Evolutionary conservation across 352 stramenopile genomes (phyloP).

Genomic region (Phytophthora melonis): DNA sequence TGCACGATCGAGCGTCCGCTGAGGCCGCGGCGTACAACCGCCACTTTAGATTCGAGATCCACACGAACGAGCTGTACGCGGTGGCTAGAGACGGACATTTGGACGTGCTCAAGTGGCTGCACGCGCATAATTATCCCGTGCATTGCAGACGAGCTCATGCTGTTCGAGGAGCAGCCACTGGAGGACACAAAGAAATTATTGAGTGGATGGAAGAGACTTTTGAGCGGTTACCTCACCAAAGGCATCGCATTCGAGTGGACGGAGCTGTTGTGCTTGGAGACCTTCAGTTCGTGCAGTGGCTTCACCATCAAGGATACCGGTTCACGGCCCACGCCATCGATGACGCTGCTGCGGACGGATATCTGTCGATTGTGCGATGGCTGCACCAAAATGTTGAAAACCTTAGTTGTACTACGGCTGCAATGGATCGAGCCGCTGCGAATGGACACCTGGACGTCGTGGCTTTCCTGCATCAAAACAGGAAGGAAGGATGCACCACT

Average conservation of each 20-base stretch:
- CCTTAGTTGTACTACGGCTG: conserved; percentile 26
- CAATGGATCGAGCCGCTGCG: conserved; percentile 46
- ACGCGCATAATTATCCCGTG: conserved; percentile 29
- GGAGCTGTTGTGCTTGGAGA: conserved; percentile 37
- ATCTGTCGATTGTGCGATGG: conserved; percentile 38
- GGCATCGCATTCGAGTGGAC: conserved; percentile 49
- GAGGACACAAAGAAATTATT: conserved; percentile 32
- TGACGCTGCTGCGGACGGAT: conserved; percentile 33
- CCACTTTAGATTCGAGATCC: conserved; percentile 38
- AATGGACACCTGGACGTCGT: conserved; percentile 40
- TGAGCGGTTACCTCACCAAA: conserved; percentile 20
- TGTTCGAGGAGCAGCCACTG: conserved; percentile 37
- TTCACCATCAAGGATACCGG: conserved; percentile 40
- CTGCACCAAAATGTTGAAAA: conserved; percentile 36
- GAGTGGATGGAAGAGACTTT: conserved; percentile 46
- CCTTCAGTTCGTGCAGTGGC: conserved; percentile 46
- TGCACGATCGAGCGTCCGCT: conserved; percentile 36
- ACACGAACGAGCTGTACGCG: conserved; percentile 38
- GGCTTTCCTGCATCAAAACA: conserved; percentile 45
- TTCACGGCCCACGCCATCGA: conserved; percentile 41
- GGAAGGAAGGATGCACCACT: conserved; percentile 52
- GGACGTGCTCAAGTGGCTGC: conserved; percentile 45
- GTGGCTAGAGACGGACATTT: conserved; percentile 40
- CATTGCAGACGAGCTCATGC: conserved; percentile 46
- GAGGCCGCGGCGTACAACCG: conserved; percentile 22